Evolutionary conservation across 2,329 filamentous ascomycete genomes (phyloP).

Genomic region (Orbilia blumenaviensis): DNA sequence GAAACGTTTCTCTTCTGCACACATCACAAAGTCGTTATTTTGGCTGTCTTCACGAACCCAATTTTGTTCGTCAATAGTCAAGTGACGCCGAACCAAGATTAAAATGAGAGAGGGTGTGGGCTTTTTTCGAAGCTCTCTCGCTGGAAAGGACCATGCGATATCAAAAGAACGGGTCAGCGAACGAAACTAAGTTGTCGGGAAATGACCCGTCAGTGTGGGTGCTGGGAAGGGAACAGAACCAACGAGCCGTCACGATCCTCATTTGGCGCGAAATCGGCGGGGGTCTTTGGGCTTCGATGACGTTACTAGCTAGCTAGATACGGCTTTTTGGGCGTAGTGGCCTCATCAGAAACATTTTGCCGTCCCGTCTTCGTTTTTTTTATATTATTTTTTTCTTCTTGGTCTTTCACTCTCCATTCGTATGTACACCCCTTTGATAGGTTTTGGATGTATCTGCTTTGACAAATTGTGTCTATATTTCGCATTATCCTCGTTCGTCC

Average conservation of each 20-base stretch:
- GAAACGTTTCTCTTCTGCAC: constrained; percentile 5
- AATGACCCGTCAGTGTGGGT: constrained; percentile 52
- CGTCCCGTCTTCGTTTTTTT: constrained; percentile 27
- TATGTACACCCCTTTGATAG: constrained; percentile 17
- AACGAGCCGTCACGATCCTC: constrained; percentile 44
- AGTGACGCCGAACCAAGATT: not conserved
- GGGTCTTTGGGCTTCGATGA: constrained; percentile 41
- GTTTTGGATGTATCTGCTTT: constrained; percentile 14
- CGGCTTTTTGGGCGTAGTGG: constrained; percentile 24
- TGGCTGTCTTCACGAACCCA: not conserved
- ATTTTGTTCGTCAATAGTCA: not conserved
- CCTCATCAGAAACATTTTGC: constrained; percentile 51
- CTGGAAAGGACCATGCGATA: not conserved
- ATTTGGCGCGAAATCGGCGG: constrained; percentile 41
- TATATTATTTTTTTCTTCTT: too few species aligned
- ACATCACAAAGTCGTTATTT: not conserved
- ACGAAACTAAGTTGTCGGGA: constrained; percentile 39
- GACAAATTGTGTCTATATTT: constrained; percentile 34
- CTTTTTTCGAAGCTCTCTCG: not conserved
- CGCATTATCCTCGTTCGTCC: constrained; percentile 16
- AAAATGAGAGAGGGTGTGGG: constrained; percentile 13
- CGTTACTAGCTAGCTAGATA: constrained; percentile 32
- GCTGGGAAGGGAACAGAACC: constrained; percentile 47
- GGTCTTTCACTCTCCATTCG: too few species aligned
- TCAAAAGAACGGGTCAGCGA: constrained; percentile 19